These are phyloP conservation scores for Acanthamoeba healyi DNA, from an alignment of 208 protist genomes.

Conservation along the genomic window DNA sequence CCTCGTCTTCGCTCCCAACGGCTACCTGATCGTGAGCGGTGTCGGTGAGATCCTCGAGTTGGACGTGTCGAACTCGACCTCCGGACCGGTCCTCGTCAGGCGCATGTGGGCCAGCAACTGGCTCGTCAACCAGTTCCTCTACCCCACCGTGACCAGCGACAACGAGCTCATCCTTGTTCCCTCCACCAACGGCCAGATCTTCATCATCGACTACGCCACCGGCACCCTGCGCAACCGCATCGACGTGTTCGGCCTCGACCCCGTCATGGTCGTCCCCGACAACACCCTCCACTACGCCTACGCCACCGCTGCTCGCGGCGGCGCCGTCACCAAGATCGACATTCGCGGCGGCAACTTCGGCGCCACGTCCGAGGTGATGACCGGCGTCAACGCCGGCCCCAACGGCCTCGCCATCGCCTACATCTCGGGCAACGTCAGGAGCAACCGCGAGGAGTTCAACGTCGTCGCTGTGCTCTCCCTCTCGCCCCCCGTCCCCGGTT, in stretches of 20 bases:
- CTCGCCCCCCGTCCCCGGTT: not conserved
- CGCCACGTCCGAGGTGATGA: not conserved
- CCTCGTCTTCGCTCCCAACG: not conserved
- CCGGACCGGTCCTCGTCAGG: not conserved
- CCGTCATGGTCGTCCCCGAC: not conserved
- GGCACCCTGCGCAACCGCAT: not conserved
- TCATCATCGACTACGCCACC: not conserved
- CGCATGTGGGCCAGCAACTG: not conserved
- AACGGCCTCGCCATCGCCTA: not conserved
- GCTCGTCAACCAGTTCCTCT: slow-evolving; percentile 6
- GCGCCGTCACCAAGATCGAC: not conserved
- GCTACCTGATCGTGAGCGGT: not conserved
- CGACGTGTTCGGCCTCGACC: not conserved
- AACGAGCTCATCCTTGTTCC: not conserved
- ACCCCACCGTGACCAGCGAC: not conserved
- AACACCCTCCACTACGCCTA: not conserved
- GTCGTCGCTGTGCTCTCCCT: slow-evolving; percentile 1
- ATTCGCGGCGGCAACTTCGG: not conserved
- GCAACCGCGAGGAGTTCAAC: not conserved
- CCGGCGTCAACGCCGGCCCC: not conserved
- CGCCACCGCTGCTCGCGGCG: not conserved
- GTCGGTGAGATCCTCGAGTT: not conserved
- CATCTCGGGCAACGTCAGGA: not conserved
- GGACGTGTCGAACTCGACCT: not conserved
- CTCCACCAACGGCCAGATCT: slow-evolving; percentile 1